These are phyloP conservation scores for Fusarium mexicanum DNA, from an alignment of 2,329 filamentous ascomycete species.

Conservation along the genomic window DNA sequence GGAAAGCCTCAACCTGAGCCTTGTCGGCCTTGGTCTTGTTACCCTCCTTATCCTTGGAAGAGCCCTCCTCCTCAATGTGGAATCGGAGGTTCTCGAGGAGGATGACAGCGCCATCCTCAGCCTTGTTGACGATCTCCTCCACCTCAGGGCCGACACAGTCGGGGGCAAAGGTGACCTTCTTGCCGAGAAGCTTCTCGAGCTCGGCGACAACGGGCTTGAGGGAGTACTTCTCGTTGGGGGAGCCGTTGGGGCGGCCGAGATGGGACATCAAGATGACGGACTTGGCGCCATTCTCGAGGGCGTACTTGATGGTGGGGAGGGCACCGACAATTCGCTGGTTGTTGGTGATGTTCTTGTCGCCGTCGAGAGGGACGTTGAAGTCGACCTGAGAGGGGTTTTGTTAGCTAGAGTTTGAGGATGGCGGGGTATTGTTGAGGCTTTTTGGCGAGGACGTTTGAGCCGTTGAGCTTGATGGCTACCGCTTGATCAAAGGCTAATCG, in stretches of 20 bases:
- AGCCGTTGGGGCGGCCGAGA: conserved; percentile 93
- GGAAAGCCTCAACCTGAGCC: conserved; percentile 89
- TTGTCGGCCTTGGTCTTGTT: conserved; percentile 99
- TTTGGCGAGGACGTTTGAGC: neutral
- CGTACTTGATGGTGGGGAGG: conserved; percentile 94
- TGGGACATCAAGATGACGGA: conserved; percentile 98
- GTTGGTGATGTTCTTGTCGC: conserved; percentile 94
- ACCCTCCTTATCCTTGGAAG: conserved; percentile 89
- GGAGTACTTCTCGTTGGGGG: conserved; percentile 91
- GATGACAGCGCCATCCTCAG: conserved; percentile 82
- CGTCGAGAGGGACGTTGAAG: conserved; percentile 99
- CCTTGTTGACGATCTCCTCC: conserved; percentile 88
- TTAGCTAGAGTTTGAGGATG: conserved; percentile 33
- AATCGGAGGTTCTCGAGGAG: conserved; percentile 98
- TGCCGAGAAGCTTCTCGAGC: conserved; percentile 89
- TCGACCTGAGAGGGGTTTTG: conserved; percentile 74
- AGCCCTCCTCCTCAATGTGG: conserved; percentile 98
- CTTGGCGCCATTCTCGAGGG: conserved; percentile 89
- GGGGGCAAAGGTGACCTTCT: conserved; percentile 85
- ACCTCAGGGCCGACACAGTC: conserved; percentile 92
- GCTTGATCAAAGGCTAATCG: neutral
- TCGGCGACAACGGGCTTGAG: conserved; percentile 90
- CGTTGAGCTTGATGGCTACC: neutral
- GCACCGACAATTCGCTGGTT: conserved; percentile 98
- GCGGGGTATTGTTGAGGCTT: conserved; percentile 20